These are phyloP conservation scores for Carpinus viminea DNA, from an alignment of 306 rosid species.

Conservation along the genomic window DNA sequence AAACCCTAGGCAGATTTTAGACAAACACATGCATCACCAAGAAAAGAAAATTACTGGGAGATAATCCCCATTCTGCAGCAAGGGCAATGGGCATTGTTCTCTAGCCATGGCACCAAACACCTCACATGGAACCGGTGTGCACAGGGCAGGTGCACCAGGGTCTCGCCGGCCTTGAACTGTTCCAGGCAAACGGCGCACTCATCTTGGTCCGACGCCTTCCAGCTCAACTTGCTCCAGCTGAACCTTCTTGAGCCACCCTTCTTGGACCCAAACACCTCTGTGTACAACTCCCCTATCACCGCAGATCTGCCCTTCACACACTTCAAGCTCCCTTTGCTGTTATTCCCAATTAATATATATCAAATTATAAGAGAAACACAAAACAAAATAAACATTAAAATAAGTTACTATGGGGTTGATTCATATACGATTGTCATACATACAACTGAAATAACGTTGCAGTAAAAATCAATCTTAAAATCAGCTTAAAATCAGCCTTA, in stretches of 20 bases:
- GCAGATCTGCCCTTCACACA: constrained; percentile 28
- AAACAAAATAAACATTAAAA: not conserved
- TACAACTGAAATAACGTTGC: not conserved
- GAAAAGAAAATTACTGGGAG: constrained; percentile 7
- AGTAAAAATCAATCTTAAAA: too few species aligned
- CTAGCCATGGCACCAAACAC: constrained; percentile 85
- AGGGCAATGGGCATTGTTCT: constrained; percentile 71
- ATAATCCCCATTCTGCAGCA: constrained; percentile 61
- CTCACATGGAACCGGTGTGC: constrained; percentile 69
- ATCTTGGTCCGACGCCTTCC: constrained; percentile 56
- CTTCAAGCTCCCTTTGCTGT: constrained; percentile 16
- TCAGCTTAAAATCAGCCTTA: too few species aligned
- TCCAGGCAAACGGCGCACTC: constrained; percentile 67
- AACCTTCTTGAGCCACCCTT: constrained; percentile 47
- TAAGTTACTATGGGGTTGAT: not conserved
- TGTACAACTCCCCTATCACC: constrained; percentile 26
- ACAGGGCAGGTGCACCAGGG: constrained; percentile 53
- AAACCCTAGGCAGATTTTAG: not conserved
- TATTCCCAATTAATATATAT: constrained; percentile 15
- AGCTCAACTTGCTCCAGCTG: constrained; percentile 54
- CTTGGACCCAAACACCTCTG: constrained; percentile 37
- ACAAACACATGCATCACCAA: too few species aligned
- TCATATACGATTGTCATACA: too few species aligned
- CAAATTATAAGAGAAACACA: not conserved
- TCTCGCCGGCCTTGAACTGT: constrained; percentile 37